These are phyloP conservation scores for Leccinum boreale DNA, from an alignment of 768 basidiomycete genomes.

Conservation along the genomic window DNA sequence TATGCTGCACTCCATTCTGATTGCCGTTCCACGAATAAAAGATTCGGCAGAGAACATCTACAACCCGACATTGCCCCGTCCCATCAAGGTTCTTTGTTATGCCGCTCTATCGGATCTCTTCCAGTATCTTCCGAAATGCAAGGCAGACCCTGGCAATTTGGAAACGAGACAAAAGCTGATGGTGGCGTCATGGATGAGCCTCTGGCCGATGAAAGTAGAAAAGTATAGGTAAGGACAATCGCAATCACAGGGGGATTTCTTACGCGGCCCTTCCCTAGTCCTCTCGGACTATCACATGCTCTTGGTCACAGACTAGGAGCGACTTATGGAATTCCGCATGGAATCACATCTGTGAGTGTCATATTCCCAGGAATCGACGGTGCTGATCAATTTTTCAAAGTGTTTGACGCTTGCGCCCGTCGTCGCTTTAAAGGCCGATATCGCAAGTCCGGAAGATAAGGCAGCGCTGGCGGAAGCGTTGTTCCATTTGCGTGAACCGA, in stretches of 20 bases:
- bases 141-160: constrained; percentile 53
- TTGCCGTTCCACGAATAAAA: not conserved
- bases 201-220: constrained; percentile 63
- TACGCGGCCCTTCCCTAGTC: constrained; percentile 31
- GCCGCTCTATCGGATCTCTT: constrained; percentile 70
- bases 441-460: constrained; percentile 61
- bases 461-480: constrained; percentile 53
- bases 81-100: constrained; percentile 62
- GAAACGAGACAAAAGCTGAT: constrained; percentile 66
- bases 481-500: constrained; percentile 55
- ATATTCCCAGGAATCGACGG: constrained; percentile 5
- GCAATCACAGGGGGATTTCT: not conserved
- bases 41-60: constrained; percentile 51
- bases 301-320: constrained; percentile 75
- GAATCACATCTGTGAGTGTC: constrained; percentile 70
- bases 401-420: constrained; percentile 71
- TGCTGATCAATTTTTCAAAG: constrained; percentile 31
- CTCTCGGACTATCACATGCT: constrained; percentile 73
- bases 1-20: constrained; percentile 27
- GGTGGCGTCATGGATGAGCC: constrained; percentile 77
- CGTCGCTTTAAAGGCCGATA: constrained; percentile 54
- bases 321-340: constrained; percentile 72
- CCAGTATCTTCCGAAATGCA: constrained; percentile 65
- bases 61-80: constrained; percentile 49
- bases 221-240: constrained; percentile 44